These are phyloP conservation scores for Capronia epimyces DNA, from an alignment of 2,329 filamentous ascomycete genomes.

Conservation along the genomic window DNA sequence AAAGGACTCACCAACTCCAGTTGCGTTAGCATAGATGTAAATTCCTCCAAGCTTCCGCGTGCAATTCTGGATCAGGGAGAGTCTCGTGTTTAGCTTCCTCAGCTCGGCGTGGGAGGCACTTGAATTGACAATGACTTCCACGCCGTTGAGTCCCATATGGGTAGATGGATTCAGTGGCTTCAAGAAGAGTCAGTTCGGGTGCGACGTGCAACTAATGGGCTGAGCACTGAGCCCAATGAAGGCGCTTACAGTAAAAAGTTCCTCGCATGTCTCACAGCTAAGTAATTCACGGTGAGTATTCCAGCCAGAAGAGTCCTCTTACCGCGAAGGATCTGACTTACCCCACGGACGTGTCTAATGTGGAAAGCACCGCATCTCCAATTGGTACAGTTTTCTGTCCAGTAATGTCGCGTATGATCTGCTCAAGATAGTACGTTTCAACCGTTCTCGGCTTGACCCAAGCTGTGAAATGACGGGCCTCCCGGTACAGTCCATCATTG, in stretches of 20 bases:
- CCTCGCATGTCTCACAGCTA: slow-evolving; percentile 62
- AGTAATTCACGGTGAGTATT: too few species aligned
- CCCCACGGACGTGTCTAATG: slow-evolving; percentile 57
- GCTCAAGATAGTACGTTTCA: slow-evolving; percentile 61
- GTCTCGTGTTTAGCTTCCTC: slow-evolving; percentile 58
- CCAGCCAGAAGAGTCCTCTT: too few species aligned
- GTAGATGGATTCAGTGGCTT: slow-evolving; percentile 19
- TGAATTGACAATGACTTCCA: slow-evolving; percentile 68
- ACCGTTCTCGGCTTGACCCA: slow-evolving; percentile 53
- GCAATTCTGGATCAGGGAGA: slow-evolving; percentile 61
- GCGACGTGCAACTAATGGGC: background rate
- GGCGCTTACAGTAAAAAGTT: slow-evolving; percentile 63
- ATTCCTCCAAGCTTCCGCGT: slow-evolving; percentile 47
- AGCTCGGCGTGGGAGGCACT: slow-evolving; percentile 64
- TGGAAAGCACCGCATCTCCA: slow-evolving; percentile 61
- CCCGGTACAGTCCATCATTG: slow-evolving; percentile 63
- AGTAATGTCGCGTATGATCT: slow-evolving; percentile 53
- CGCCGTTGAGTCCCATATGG: slow-evolving; percentile 49
- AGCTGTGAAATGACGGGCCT: slow-evolving; percentile 59
- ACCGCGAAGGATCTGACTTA: too few species aligned
- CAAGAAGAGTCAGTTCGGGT: background rate
- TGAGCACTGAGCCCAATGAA: slow-evolving; percentile 45
- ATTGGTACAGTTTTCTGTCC: slow-evolving; percentile 57
- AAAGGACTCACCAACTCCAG: slow-evolving; percentile 34
- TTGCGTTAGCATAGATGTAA: slow-evolving; percentile 57